Evolutionary conservation across 2,329 filamentous ascomycete genomes (phyloP), one percentile per base, ranked within the genome.

Genomic region (Trichoderma simmonsii): DNA sequence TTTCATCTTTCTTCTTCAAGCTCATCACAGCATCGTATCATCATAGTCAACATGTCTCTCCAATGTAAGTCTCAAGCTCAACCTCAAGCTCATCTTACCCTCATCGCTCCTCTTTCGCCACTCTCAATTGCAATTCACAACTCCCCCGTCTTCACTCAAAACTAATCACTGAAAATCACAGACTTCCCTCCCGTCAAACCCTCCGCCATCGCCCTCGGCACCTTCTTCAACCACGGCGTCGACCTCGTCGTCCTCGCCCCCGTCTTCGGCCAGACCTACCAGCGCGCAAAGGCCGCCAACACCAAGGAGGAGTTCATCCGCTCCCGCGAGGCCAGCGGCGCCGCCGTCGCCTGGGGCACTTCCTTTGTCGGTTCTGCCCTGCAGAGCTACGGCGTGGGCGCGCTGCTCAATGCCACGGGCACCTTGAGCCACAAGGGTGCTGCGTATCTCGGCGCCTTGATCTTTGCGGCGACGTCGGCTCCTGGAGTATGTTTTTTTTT

Each of bases 351-450:
- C 76, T 97, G 93, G 92, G 94, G 95, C 81, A 95, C 93, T 75
- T 96, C 94, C 54, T 88, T 98, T 74, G 86, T 94, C 80, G 96
- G 96, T 81, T 96, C 94, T 72, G 94, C 92, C 73, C 84, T 98
- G 73, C 94, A 97, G 87, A 90, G 92, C 74, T 97, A 97, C 80
- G 94, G 94, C 81, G 92, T 97, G 75, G 94, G 91, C 77, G 94
- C 94, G 74, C 86, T 97, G 76, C 92, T 95, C 87, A 98, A 98
- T 83, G 94, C 95, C 76, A 98, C 95, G 56, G 95, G 94, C 76
- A 98, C 95, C 70, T 87, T 98, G 75, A 94, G 90, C 85, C 98
- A 98, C 88, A 98, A 97, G 90, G 96, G 96, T 77, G 94, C 96
- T 75, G 94, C 95, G 71, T 98, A 98, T 86, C 88, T 98, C 73